Evolutionary conservation across 1,139 yeast genomes (phyloP).

Genomic region (Casaregolazyma suthepensis): DNA sequence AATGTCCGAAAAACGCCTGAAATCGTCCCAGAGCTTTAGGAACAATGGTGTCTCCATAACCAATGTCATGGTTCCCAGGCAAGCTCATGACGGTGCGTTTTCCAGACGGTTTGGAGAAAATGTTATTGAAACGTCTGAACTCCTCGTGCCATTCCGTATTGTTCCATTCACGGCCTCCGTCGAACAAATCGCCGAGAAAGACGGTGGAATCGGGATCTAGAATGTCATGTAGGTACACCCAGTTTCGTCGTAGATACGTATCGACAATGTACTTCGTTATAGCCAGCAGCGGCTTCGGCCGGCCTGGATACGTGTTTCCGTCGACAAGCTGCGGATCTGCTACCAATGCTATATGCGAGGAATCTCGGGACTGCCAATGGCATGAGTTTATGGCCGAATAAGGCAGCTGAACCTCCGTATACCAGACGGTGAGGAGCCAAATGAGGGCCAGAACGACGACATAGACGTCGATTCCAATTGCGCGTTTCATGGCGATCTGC

Average conservation of each 20-base stretch:
- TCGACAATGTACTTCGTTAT: slow-evolving; percentile 48
- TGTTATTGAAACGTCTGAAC: slow-evolving; percentile 54
- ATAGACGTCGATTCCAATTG: slow-evolving; percentile 8
- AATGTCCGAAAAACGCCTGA: slow-evolving; percentile 62
- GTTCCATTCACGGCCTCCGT: slow-evolving; percentile 91
- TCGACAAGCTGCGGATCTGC: slow-evolving; percentile 96
- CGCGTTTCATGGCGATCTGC: neutral
- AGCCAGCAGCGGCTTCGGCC: slow-evolving; percentile 28
- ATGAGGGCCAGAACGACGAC: slow-evolving; percentile 25
- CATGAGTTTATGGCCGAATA: slow-evolving; percentile 45
- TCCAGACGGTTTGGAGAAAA: slow-evolving; percentile 49
- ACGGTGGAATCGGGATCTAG: slow-evolving; percentile 72
- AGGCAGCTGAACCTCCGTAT: slow-evolving; percentile 58
- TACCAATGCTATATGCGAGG: slow-evolving; percentile 49
- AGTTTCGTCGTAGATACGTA: slow-evolving; percentile 72
- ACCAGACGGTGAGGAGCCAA: slow-evolving; percentile 51
- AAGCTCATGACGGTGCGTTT: slow-evolving; percentile 47
- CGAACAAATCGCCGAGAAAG: slow-evolving; percentile 87
- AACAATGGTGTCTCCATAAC: slow-evolving; percentile 66
- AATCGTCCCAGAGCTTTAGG: slow-evolving; percentile 57
- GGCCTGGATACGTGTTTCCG: slow-evolving; percentile 51
- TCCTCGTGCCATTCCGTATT: slow-evolving; percentile 69
- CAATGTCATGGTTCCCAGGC: slow-evolving; percentile 96
- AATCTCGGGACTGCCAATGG: slow-evolving; percentile 49
- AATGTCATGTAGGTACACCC: slow-evolving; percentile 50